Evolutionary conservation across 2,329 filamentous ascomycete species (phyloP).

Genomic region (Diplocarpon rosae): DNA sequence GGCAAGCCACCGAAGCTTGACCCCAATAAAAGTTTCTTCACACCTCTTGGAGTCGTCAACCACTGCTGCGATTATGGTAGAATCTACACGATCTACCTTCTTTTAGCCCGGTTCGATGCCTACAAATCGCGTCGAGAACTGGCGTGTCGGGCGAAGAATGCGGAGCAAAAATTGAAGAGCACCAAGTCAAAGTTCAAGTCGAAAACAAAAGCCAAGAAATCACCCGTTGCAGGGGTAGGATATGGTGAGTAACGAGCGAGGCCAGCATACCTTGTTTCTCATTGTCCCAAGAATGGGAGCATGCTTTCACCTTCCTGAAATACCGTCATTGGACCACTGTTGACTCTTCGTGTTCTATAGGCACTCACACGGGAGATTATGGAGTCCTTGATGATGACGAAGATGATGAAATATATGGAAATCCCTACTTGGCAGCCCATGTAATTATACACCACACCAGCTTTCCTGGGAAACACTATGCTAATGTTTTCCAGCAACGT

Average conservation of each 20-base stretch:
- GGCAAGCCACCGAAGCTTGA: conserved; percentile 6
- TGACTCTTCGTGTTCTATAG: too few species aligned
- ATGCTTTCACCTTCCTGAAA: too few species aligned
- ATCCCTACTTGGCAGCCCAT: too few species aligned
- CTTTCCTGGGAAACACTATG: background rate
- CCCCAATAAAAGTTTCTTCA: conserved; percentile 9
- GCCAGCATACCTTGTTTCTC: background rate
- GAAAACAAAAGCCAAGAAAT: conserved; percentile 3
- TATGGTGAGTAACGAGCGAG: conserved; percentile 1
- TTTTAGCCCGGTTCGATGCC: conserved; percentile 14
- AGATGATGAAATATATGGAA: too few species aligned
- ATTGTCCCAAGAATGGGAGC: too few species aligned
- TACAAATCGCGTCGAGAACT: background rate
- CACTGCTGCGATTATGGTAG: conserved; percentile 13
- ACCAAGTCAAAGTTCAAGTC: background rate
- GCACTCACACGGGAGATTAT: background rate
- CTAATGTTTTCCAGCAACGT: background rate
- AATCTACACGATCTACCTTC: conserved; percentile 13
- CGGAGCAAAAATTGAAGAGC: background rate
- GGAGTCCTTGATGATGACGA: background rate
- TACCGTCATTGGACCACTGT: too few species aligned
- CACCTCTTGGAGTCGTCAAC: conserved; percentile 15
- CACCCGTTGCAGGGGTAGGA: conserved; percentile 6
- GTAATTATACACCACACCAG: too few species aligned
- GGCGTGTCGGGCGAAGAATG: background rate